Base-by-base conservation (phyloP, 163 green algal species). In the Trebouxiophyceae sp. region DNA sequence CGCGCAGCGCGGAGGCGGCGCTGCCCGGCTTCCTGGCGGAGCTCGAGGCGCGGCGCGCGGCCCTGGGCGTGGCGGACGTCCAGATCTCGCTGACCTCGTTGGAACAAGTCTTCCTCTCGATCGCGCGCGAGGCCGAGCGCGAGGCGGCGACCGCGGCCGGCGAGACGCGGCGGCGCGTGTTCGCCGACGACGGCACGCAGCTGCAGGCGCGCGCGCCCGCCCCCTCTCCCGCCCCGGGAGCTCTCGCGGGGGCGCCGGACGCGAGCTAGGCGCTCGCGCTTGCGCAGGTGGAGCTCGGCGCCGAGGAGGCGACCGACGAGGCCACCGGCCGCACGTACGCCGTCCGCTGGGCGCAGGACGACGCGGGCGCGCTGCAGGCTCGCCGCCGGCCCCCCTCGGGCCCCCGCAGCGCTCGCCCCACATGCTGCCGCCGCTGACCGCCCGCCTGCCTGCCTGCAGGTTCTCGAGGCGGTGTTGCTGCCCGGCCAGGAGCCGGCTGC, bases 21-120 rank as follows among this genome's bases (percentile, higher is more conserved):
- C 77, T 89, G 29, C 74, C 69, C 22, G 62, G 3, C 24, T 77
- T 92, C 65, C 75, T 92, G 60, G 39, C 19, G n/a, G 4, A 71
- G 50, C 71, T 93, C 58, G 78, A 91, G 73, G 68, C 29, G 31
- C 4, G 54, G 66, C 45, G 29, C 34, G 29, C 19, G 7, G 32
- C 61, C 59, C 74, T 96, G 58, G 81, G 81, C 8, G 66, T 95
- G 26, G 80, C 67, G 7, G 89, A 94, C 70, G 57, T 92, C 39
- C 86, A 93, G 76, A 77, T 93, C 20, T 76, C 68, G 28, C 68
- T 93, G 54, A 84, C 89, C 23, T 79, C 78, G 1, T 76, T 97
- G 58, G 93, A 98, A 75, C 90, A 97, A 65, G 93, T 98, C 0
- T 98, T 98, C 70, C 83, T 97, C 24, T 84, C 73, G 8, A 85